Evolutionary conservation across 352 stramenopile species (phyloP).

Genomic region (Phytophthora hybrid): DNA sequence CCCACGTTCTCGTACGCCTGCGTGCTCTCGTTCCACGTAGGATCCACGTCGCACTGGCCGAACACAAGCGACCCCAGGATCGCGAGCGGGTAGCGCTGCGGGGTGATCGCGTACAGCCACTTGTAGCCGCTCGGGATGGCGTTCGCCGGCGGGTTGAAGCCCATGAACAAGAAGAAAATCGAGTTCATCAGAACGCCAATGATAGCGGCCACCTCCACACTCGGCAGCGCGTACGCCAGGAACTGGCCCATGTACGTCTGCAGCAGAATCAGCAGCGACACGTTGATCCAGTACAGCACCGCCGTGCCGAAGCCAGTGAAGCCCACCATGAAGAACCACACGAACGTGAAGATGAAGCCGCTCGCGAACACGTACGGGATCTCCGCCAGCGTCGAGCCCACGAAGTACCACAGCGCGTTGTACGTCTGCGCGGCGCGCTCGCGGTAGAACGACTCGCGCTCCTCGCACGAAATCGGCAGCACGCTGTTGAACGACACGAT

Average conservation of each 20-base stretch:
- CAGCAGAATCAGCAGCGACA: constrained; percentile 33
- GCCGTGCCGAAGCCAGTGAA: constrained; percentile 36
- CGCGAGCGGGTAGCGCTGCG: constrained; percentile 36
- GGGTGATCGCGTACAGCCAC: constrained; percentile 47
- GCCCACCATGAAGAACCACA: constrained; percentile 42
- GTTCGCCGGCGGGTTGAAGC: constrained; percentile 40
- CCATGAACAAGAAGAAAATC: constrained; percentile 39
- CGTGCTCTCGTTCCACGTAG: constrained; percentile 31
- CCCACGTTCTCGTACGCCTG: constrained; percentile 29
- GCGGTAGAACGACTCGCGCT: constrained; percentile 20
- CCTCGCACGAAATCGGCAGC: constrained; percentile 14
- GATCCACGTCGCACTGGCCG: constrained; percentile 33
- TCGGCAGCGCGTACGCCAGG: constrained; percentile 23
- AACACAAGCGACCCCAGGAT: constrained; percentile 35
- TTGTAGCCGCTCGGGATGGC: constrained; percentile 37
- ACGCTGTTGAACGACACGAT: constrained; percentile 23
- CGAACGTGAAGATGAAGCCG: constrained; percentile 32
- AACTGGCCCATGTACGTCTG: constrained; percentile 45
- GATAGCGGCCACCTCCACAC: constrained; percentile 31
- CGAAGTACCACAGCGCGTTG: constrained; percentile 26
- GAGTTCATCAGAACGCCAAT: constrained; percentile 36
- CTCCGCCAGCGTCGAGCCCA: constrained; percentile 20
- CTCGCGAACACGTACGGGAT: constrained; percentile 34
- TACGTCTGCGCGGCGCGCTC: constrained; percentile 22
- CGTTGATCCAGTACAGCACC: constrained; percentile 29